Evolutionary conservation across 768 basidiomycete genomes (phyloP).

Genomic region (Leccinum uliginosum): DNA sequence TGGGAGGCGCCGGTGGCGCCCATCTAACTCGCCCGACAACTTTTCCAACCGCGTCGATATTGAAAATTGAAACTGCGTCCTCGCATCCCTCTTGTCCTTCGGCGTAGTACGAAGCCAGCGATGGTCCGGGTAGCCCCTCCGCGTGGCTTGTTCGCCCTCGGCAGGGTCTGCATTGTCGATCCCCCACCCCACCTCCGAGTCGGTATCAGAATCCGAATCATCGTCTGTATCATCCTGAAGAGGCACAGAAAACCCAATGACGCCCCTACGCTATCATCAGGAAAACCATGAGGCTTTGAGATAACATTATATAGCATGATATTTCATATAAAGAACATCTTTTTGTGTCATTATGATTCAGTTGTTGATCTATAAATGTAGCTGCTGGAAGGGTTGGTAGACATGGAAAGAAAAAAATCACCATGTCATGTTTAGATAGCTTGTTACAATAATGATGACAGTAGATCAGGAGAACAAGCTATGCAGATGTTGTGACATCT

Average conservation of each 20-base stretch:
- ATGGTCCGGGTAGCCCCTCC: constrained; percentile 25
- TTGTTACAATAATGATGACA: too few relatives aligned
- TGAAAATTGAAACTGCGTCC: constrained; percentile 28
- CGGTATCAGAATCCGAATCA: constrained; percentile 38
- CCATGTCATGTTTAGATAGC: too few relatives aligned
- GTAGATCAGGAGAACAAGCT: too few relatives aligned
- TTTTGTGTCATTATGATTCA: too few relatives aligned
- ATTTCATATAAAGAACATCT: too few relatives aligned
- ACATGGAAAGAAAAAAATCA: too few relatives aligned
- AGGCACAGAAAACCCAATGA: constrained; percentile 57
- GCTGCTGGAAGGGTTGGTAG: too few relatives aligned
- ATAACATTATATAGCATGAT: too few relatives aligned
- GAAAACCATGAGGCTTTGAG: too few relatives aligned
- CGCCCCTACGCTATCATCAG: constrained; percentile 49
- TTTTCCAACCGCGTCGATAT: constrained; percentile 53
- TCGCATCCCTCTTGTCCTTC: constrained; percentile 28
- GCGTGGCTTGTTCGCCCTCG: constrained; percentile 16
- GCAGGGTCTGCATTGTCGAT: background rate
- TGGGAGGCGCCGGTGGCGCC: too few relatives aligned
- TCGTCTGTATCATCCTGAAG: constrained; percentile 23
- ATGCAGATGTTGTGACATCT: too few relatives aligned
- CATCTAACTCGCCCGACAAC: constrained; percentile 66
- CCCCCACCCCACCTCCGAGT: background rate
- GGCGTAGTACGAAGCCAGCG: constrained; percentile 16
- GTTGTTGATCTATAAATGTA: too few relatives aligned